Conservation (phyloP, 2,329 filamentous ascomycete species). For the Pseudocercospora cruenta region DNA sequence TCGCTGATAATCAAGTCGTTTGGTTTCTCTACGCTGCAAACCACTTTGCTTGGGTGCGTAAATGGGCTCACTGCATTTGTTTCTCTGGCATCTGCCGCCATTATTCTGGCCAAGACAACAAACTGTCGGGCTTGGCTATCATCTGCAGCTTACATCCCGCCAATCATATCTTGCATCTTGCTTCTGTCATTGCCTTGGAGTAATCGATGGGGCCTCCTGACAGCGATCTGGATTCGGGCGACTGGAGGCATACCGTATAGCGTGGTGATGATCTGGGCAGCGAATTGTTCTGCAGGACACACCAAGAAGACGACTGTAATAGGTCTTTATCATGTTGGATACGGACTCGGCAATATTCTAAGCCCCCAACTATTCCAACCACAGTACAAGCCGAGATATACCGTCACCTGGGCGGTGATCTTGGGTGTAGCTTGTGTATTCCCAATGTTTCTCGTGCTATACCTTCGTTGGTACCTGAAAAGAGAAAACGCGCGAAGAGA, state of each 20-base stretch:
- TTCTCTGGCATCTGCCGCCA: conserved; percentile 35
- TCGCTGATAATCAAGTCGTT: conserved; percentile 52
- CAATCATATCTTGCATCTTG: conserved; percentile 43
- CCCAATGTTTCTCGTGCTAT: conserved; percentile 44
- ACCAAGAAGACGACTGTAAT: conserved; percentile 51
- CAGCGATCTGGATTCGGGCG: conserved; percentile 46
- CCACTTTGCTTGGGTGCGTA: conserved; percentile 37
- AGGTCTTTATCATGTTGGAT: conserved; percentile 46
- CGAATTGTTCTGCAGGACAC: conserved; percentile 37
- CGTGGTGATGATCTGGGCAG: conserved; percentile 43
- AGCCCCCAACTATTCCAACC: conserved; percentile 43
- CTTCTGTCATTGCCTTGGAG: conserved; percentile 44
- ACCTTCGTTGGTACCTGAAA: conserved; percentile 45
- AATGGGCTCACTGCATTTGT: conserved; percentile 24
- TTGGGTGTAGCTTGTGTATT: conserved; percentile 38
- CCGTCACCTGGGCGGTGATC: conserved; percentile 22
- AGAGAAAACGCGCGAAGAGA: conserved; percentile 47
- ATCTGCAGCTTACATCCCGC: conserved; percentile 41
- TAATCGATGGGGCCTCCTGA: conserved; percentile 44
- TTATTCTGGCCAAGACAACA: conserved; percentile 37
- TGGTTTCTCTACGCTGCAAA: conserved; percentile 46
- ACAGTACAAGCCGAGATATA: conserved; percentile 26
- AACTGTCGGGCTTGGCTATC: conserved; percentile 39
- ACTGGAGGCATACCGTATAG: conserved; percentile 45
- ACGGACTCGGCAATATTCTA: conserved; percentile 41